Percentiles rank a stretch among this genome's conserved stretches.
Evolutionary conservation across 371 early-diverging fungal genomes (phyloP).

Genomic region (Rhizopus stolonifer): DNA sequence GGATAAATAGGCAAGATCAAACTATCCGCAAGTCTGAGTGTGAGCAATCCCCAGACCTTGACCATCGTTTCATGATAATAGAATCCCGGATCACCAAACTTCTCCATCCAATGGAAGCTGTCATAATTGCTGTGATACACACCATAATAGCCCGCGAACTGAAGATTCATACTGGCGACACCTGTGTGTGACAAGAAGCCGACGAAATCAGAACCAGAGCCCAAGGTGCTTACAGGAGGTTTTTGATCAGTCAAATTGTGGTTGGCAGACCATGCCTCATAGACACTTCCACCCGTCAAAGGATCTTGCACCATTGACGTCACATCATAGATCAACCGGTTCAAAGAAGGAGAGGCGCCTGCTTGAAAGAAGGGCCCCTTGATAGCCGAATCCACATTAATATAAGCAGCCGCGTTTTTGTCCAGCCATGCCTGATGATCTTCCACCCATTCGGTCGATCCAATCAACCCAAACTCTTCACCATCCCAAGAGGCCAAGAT

Average conservation of each 20-base stretch:
- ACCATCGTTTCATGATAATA: slow-evolving; percentile 55
- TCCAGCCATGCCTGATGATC: slow-evolving; percentile 57
- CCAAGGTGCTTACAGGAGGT: slow-evolving; percentile 38
- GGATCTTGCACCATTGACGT: slow-evolving; percentile 53
- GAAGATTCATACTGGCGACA: slow-evolving; percentile 52
- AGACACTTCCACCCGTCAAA: slow-evolving; percentile 41
- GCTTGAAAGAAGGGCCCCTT: slow-evolving; percentile 50
- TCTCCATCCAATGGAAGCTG: slow-evolving; percentile 59
- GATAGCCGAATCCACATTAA: slow-evolving; percentile 61
- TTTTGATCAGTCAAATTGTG: slow-evolving; percentile 1
- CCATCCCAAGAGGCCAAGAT: slow-evolving; percentile 72
- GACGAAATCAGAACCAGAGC: slow-evolving; percentile 60
- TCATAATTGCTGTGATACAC: slow-evolving; percentile 72
- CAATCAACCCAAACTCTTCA: slow-evolving; percentile 65
- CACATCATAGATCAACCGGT: slow-evolving; percentile 48
- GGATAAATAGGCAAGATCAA: slow-evolving; percentile 40
- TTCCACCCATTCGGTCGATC: slow-evolving; percentile 76
- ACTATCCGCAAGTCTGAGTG: slow-evolving; percentile 39
- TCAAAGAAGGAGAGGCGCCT: slow-evolving; percentile 55
- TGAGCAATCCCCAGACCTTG: slow-evolving; percentile 37
- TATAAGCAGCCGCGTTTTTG: slow-evolving; percentile 55
- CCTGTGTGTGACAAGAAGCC: slow-evolving; percentile 65
- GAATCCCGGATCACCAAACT: slow-evolving; percentile 64
- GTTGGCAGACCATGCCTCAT: slow-evolving; percentile 47
- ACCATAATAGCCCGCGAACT: slow-evolving; percentile 54